A percentile compares a stretch with the other conserved stretches of the same genome.
These are phyloP conservation scores for Tolypocladium ophioglossoides DNA, from an alignment of 2,329 filamentous ascomycete species.

Conservation along the genomic window DNA sequence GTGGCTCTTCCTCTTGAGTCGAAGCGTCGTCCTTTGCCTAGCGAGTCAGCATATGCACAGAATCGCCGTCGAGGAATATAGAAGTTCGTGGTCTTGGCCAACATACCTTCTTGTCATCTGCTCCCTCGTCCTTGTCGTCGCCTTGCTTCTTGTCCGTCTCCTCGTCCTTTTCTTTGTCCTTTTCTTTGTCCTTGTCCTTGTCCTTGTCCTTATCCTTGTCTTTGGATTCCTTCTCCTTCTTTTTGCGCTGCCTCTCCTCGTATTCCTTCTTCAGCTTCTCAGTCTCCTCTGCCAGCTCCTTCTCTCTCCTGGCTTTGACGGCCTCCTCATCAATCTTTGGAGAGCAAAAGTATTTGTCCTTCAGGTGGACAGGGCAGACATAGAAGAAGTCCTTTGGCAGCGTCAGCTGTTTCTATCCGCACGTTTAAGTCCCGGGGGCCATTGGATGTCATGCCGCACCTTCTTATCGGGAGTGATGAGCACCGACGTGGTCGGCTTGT, in stretches of 20 bases:
- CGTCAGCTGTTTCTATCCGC: not conserved
- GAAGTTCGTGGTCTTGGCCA: not conserved
- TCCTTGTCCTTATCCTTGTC: slow-evolving; percentile 25
- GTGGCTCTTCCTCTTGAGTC: slow-evolving; percentile 52
- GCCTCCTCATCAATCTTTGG: slow-evolving; percentile 62
- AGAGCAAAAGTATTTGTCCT: slow-evolving; percentile 70
- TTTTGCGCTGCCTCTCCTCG: slow-evolving; percentile 59
- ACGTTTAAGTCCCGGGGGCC: not conserved
- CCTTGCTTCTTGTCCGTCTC: slow-evolving; percentile 9
- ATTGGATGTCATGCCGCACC: slow-evolving; percentile 34
- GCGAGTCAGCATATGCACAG: not conserved
- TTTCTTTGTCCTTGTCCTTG: slow-evolving; percentile 13
- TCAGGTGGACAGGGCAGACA: slow-evolving; percentile 72
- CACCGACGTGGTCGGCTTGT: slow-evolving; percentile 77
- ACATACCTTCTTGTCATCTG: slow-evolving; percentile 11
- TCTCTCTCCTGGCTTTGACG: slow-evolving; percentile 48
- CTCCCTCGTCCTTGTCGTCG: slow-evolving; percentile 15
- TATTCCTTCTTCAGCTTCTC: slow-evolving; percentile 65
- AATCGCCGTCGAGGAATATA: not conserved
- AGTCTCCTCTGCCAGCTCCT: slow-evolving; percentile 53
- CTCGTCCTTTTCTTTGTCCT: slow-evolving; percentile 21
- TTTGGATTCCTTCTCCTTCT: slow-evolving; percentile 56
- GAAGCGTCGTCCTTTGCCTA: slow-evolving; percentile 12
- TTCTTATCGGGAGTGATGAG: slow-evolving; percentile 84
- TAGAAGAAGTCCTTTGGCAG: slow-evolving; percentile 69